Evolutionary conservation across 2,329 filamentous ascomycete genomes (phyloP).

Genomic region (Aspergillus pseudoviridinutans): DNA sequence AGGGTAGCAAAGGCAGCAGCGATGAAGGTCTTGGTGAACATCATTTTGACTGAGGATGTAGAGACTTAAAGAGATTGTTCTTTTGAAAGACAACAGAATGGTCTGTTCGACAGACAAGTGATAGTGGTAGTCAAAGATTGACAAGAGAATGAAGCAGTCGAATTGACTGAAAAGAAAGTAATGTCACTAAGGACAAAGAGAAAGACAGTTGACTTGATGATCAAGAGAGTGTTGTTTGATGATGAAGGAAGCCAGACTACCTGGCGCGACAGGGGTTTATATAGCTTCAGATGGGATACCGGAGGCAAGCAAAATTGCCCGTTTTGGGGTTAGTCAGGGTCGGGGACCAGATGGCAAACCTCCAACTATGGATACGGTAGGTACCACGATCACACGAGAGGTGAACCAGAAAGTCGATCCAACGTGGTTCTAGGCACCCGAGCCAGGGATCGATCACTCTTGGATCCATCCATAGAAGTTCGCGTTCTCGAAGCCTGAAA

Average conservation of each 20-base stretch:
- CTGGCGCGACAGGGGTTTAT: slow-evolving; percentile 1
- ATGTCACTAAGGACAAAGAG: slow-evolving; percentile 3
- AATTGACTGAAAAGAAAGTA: slow-evolving; percentile 2
- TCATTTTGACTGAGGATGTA: slow-evolving; percentile 24
- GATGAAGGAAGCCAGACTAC: not conserved
- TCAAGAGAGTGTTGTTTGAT: not conserved
- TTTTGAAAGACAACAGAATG: not conserved
- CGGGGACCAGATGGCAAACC: not conserved
- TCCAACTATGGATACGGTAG: not conserved
- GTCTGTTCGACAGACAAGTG: not conserved
- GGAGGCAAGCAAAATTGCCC: not conserved
- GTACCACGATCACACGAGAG: not conserved
- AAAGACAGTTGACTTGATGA: not conserved
- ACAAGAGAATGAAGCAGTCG: not conserved
- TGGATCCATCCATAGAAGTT: not conserved
- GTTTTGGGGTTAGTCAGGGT: not conserved
- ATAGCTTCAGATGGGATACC: not conserved
- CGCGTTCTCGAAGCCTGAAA: too few relatives aligned
- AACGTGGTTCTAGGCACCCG: not conserved
- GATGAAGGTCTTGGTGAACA: slow-evolving; percentile 36
- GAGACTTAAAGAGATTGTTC: slow-evolving; percentile 1
- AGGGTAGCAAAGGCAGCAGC: slow-evolving; percentile 30
- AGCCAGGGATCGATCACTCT: not conserved
- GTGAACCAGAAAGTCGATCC: not conserved
- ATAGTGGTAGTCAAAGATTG: slow-evolving; percentile 3